Conservation (phyloP, 345 rosid genomes). For the Pseudoturritis turrita region DNA sequence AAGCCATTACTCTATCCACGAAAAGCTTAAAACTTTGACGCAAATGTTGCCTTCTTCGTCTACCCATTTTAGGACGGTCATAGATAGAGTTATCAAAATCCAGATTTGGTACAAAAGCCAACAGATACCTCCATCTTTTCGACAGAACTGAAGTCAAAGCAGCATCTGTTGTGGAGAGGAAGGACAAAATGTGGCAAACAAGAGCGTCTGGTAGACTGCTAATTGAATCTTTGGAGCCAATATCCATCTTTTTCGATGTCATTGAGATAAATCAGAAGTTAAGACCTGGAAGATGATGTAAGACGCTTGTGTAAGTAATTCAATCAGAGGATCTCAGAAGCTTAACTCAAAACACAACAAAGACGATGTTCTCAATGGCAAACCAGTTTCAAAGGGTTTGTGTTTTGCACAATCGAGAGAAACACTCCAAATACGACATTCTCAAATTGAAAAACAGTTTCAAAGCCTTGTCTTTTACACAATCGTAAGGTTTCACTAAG, state of each 20-base stretch:
- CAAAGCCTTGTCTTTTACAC: no score
- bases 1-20: constrained; percentile 2
- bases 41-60: neutral
- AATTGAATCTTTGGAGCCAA: neutral
- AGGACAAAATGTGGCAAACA: constrained; percentile 10
- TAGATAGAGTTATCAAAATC: neutral
- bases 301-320: neutral
- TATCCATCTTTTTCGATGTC: neutral
- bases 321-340: neutral
- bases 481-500: no score
- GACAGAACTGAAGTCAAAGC: constrained; percentile 16
- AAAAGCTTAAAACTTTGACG: constrained; percentile 5
- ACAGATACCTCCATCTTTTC: neutral
- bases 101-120: constrained; percentile 3
- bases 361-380: neutral
- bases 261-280: neutral
- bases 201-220: constrained; percentile 12
- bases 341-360: neutral
- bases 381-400: neutral
- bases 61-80: neutral
- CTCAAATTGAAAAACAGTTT: no score
- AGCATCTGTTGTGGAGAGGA: constrained; percentile 21
- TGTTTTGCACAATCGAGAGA: neutral
- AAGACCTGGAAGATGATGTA: neutral
- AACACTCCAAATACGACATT: no score